Base-by-base conservation (phyloP, 2,329 filamentous ascomycete genomes). In the Cephalotrichum gorgonifer region DNA sequence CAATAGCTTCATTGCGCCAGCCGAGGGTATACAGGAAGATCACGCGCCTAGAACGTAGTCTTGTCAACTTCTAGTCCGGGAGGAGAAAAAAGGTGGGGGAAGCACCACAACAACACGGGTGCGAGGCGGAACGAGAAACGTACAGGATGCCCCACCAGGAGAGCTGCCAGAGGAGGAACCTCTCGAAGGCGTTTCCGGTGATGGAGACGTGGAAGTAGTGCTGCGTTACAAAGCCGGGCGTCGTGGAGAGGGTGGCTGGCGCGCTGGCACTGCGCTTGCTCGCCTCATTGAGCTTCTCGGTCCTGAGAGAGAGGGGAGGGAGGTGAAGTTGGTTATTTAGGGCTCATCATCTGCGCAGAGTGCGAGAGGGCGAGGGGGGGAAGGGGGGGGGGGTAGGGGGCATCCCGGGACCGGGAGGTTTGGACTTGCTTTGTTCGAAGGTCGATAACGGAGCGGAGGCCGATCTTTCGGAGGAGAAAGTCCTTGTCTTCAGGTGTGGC, bases 311-410 rank as follows among this genome's bases (percentile, higher is more conserved):
- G 22, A 27, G 23, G 6, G 6, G 12, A 9, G 27, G 6, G 17
- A 6, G 17, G 7, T 26, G 11, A 48, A 64, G 52, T 73, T 87
- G 80, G 83, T 80, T 53, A 87, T 87, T 50, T 89, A 78, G 11
- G 95, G 70, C 66, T 95, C 89, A 51, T 95, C 76, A 38, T 95
- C 77, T 2, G 81, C 87, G 55, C 74, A 78, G 54, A 95, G 77
- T 22, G 76, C 73, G 55, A 83, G n/a, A n/a, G n/a, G n/a, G n/a
- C n/a, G n/a, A n/a, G n/a, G n/a, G n/a, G n/a, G n/a, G n/a, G n/a
- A n/a, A n/a, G n/a, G n/a, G n/a, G n/a, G n/a, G n/a, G n/a, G n/a
- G n/a, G n/a, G n/a, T n/a, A n/a, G n/a, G n/a, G n/a, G n/a, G n/a
- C n/a, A n/a, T n/a, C n/a, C n/a, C n/a, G n/a, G 43, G 22, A 27